phyloP scores from a whole-genome alignment of 257 asterid genomes.

The Ilex aquifolium region DNA sequence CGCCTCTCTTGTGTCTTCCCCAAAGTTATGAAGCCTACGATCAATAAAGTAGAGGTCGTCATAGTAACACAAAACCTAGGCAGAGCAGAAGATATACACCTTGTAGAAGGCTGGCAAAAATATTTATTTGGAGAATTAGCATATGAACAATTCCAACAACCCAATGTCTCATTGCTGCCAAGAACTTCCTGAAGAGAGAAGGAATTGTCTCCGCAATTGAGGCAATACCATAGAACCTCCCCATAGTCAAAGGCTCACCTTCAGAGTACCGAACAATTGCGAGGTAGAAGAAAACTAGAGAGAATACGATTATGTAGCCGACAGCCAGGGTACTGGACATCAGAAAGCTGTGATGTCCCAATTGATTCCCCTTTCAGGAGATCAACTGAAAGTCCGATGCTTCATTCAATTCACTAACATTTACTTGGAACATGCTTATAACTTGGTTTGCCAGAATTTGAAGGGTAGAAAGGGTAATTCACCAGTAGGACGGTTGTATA shows the following conservation, averaged over 20 bases:
- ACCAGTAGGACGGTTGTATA: too few species aligned
- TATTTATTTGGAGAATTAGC: slow-evolving; percentile 97
- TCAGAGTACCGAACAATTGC: slow-evolving; percentile 81
- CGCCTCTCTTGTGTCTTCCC: slow-evolving; percentile 44
- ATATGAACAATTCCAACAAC: slow-evolving; percentile 95
- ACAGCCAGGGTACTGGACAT: slow-evolving; percentile 97
- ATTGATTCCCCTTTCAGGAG: slow-evolving; percentile 51
- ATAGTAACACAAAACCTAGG: too few species aligned
- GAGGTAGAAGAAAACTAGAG: slow-evolving; percentile 72
- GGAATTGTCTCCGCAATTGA: slow-evolving; percentile 92
- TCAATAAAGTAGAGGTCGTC: too few species aligned
- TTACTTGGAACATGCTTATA: slow-evolving; percentile 51
- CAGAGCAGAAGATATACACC: slow-evolving; percentile 29
- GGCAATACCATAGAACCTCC: slow-evolving; percentile 93
- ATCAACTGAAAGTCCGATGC: slow-evolving; percentile 47
- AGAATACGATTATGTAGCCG: slow-evolving; percentile 79
- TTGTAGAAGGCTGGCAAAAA: slow-evolving; percentile 99
- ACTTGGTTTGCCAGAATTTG: not conserved
- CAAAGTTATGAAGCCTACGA: slow-evolving; percentile 10
- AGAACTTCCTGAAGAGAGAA: slow-evolving; percentile 83
- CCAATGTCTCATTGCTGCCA: slow-evolving; percentile 97
- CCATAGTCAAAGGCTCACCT: slow-evolving; percentile 92
- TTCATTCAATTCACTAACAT: slow-evolving; percentile 53
- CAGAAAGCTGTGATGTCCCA: slow-evolving; percentile 83
- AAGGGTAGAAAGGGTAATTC: too few species aligned